These are phyloP conservation scores for Suillus hirtellus DNA, from an alignment of 768 basidiomycete species.

Conservation along the genomic window DNA sequence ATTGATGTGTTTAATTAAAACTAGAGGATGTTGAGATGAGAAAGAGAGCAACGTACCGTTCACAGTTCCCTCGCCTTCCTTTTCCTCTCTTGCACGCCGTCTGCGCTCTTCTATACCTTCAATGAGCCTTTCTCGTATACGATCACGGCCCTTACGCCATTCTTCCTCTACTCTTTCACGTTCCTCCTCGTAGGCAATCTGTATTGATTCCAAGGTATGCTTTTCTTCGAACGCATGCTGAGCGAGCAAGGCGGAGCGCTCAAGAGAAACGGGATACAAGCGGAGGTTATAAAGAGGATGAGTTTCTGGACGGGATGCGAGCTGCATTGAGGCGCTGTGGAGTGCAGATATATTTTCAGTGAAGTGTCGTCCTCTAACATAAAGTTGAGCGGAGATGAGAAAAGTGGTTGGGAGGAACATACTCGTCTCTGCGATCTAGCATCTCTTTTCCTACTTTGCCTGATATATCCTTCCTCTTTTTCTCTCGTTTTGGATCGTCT, in stretches of 20 bases:
- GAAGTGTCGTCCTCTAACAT: constrained; percentile 57
- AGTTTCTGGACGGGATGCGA: constrained; percentile 68
- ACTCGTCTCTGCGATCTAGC: constrained; percentile 77
- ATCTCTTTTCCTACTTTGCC: constrained; percentile 73
- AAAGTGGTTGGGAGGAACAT: constrained; percentile 27
- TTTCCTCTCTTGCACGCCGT: constrained; percentile 79
- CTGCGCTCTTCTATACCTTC: constrained; percentile 86
- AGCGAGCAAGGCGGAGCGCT: constrained; percentile 73
- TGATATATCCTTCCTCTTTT: constrained; percentile 67
- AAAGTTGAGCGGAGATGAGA: constrained; percentile 13
- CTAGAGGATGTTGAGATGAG: constrained; percentile 10
- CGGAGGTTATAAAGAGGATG: constrained; percentile 67
- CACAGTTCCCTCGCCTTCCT: constrained; percentile 82
- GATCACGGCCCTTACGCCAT: constrained; percentile 72
- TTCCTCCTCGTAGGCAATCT: constrained; percentile 77
- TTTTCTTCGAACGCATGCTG: constrained; percentile 69
- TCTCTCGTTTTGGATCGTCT: constrained; percentile 59
- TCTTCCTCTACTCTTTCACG: constrained; percentile 80
- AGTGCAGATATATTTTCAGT: constrained; percentile 62
- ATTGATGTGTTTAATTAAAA: constrained; percentile 8
- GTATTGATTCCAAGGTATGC: constrained; percentile 63
- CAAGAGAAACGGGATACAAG: constrained; percentile 70
- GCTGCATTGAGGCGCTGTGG: constrained; percentile 57
- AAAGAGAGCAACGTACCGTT: constrained; percentile 47
- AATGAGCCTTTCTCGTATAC: constrained; percentile 73